Percentiles rank a stretch among this genome's conserved stretches.
phyloP scores from a whole-genome alignment of 768 basidiomycete species.

The Scleroderma bovista region DNA sequence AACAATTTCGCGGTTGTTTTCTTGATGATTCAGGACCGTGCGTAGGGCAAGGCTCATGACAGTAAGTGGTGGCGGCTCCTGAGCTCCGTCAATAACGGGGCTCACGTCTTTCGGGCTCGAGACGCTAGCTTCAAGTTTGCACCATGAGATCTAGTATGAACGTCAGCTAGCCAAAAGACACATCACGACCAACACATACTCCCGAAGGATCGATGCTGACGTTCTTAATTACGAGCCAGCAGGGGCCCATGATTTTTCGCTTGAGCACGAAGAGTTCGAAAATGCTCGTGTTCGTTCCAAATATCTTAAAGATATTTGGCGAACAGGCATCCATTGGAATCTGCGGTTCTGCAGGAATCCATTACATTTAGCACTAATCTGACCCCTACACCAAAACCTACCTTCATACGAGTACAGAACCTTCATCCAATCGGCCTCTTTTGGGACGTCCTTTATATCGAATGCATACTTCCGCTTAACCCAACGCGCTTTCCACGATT shows the following conservation, averaged over 20 bases:
- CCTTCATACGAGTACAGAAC: slow-evolving; percentile 88
- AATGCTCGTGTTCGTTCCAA: slow-evolving; percentile 88
- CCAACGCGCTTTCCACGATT: slow-evolving; percentile 73
- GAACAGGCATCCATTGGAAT: slow-evolving; percentile 70
- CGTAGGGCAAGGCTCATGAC: slow-evolving; percentile 85
- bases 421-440: slow-evolving; percentile 87
- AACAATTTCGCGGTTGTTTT: slow-evolving; percentile 92
- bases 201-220: slow-evolving; percentile 73
- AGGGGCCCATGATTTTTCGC: slow-evolving; percentile 98
- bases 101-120: slow-evolving; percentile 84
- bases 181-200: slow-evolving; percentile 34
- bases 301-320: slow-evolving; percentile 79
- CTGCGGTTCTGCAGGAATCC: slow-evolving; percentile 26
- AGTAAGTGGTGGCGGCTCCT: slow-evolving; percentile 81
- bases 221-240: slow-evolving; percentile 87
- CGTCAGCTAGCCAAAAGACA: background rate
- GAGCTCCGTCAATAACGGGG: slow-evolving; percentile 71
- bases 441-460: slow-evolving; percentile 68
- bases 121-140: slow-evolving; percentile 85
- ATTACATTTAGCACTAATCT: background rate
- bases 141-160: slow-evolving; percentile 84
- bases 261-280: slow-evolving; percentile 94
- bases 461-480: slow-evolving; percentile 92
- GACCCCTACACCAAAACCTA: slow-evolving; percentile 27
- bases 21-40: slow-evolving; percentile 89